Evolutionary conservation across 441 rosid genomes (phyloP), one percentile per base, ranked within the genome.

Genomic region (Hura crepitans): DNA sequence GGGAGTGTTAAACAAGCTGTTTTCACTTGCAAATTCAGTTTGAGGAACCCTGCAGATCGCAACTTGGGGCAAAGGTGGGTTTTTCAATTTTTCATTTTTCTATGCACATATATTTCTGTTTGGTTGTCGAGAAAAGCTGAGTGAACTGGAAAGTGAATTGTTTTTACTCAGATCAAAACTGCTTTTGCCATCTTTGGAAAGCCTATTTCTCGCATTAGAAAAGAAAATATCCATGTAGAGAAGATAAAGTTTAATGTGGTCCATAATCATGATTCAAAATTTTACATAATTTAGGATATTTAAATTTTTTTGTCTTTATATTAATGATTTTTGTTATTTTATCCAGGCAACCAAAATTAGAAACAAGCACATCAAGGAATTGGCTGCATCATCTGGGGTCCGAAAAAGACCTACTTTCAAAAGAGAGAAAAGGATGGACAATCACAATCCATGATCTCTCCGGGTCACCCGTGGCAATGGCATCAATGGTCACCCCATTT

Each of bases 401-500:
- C 0, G 93, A 88, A 0, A 89, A 81, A 22, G 96, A 86, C 6
- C 86, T 81, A 64, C 68, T 77, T 2, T 59, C 83, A 0, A 91
- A 83, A 65, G 98, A 93, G 73, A 75, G 98, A 14, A 93, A 93
- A 71, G 98, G 98, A 0, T 93, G 98, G 98, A 86, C 96, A 0
- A 62, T 93, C 39, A 91, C 90, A 35, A 79, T 93, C 75, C 97
- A 93, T 70, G 98, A 93, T 75, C 90, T 93, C 10, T 93, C 98
- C 0, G 98, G 98, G 0, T 93, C 97, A 4, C 98, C 98, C 0
- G 98, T 91, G 0, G 98, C 98, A 2, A 90, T 86, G 83, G 98
- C 98, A 1, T 91, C 97, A 1, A 93, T 93, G 98, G 96, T 91
- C 35, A 93, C 98, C n/a, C 98, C 98, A 2, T 93, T 89, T 28